Evolutionary conservation across 2,329 filamentous ascomycete species (phyloP), one percentile per base, ranked within the genome.

Genomic region (Fusarium sp.): DNA sequence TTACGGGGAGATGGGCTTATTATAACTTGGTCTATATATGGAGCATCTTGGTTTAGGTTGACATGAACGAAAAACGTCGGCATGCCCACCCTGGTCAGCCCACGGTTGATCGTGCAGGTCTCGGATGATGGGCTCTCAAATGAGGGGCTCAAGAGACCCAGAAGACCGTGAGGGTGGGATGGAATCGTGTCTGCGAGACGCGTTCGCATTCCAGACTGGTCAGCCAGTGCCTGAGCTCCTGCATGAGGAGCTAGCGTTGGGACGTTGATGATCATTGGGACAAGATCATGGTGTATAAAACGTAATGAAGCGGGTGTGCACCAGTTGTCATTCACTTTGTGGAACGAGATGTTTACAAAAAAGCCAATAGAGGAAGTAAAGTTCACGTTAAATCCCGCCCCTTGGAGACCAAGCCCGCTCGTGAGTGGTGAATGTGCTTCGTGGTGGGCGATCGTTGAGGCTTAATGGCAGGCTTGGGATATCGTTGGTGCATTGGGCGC

Each of bases 141-240:
- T 59, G 70, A 68, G 67, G 65, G 61, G 67, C 52, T 61, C 38
- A 45, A 60, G 42, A 49, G 61, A 65, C 37, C 49, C 18, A 63
- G 65, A 62, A 59, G 60, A 61, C 62, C 44, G 54, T 55, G 65
- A 64, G 58, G 68, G 70, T 73, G 72, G 72, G 70, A 73, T 73
- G 69, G 68, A 72, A 72, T 72, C 61, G 69, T 67, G 69, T 53
- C 62, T 67, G 44, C 18, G 62, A 69, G 72, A 65, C 65, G 63
- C 55, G 57, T 62, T 57, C 54, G 41, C 69, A 75, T 75, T 74
- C 71, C 71, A 74, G 71, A 72, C 67, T 16, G 71, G 70, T 60
- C 66, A 73, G 70, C 56, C 57, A 72, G 60, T 62, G 53, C 54
- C 50, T 66, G 65, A 58, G 47, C 62, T 66, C 65, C 64, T 72